These are phyloP conservation scores for Juncus effusus DNA, from an alignment of 176 grass and related monocot species.

Conservation along the genomic window DNA sequence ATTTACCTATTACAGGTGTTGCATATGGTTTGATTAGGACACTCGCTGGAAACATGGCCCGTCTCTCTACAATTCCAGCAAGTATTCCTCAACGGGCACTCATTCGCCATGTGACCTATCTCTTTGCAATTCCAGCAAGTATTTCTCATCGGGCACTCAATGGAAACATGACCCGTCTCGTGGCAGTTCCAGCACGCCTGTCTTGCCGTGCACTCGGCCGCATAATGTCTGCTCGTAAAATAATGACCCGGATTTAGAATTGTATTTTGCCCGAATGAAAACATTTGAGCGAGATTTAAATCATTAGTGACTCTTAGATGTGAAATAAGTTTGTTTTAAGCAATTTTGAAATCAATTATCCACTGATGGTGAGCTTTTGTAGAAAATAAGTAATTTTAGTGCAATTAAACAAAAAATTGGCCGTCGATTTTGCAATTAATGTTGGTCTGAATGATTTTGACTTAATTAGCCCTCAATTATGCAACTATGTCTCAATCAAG, in stretches of 20 bases:
- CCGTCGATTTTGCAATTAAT: no score
- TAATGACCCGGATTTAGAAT: neutral
- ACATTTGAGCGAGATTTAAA: neutral
- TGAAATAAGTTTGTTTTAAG: neutral
- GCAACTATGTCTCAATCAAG: no score
- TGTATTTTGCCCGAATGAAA: neutral
- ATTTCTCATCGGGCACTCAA: conserved; percentile 65
- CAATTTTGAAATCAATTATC: no score
- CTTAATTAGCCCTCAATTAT: no score
- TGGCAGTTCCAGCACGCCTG: conserved; percentile 96
- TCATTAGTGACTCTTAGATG: conserved; percentile 8
- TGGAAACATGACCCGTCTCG: conserved; percentile 66
- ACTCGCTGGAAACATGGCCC: conserved; percentile 74
- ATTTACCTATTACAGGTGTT: conserved; percentile 69
- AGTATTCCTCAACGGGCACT: conserved; percentile 64
- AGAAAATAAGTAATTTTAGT: no score
- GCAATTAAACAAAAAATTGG: no score
- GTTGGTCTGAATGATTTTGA: no score
- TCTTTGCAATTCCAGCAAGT: conserved; percentile 96
- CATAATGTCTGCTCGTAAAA: conserved; percentile 44
- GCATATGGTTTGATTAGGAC: conserved; percentile 75
- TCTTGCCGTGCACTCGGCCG: conserved; percentile 68
- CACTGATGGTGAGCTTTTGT: no score
- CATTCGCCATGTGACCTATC: conserved; percentile 63
- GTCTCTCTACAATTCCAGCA: conserved; percentile 94